phyloP scores from a whole-genome alignment of 2,329 filamentous ascomycete genomes.

The Colletotrichum chrysophilum region DNA sequence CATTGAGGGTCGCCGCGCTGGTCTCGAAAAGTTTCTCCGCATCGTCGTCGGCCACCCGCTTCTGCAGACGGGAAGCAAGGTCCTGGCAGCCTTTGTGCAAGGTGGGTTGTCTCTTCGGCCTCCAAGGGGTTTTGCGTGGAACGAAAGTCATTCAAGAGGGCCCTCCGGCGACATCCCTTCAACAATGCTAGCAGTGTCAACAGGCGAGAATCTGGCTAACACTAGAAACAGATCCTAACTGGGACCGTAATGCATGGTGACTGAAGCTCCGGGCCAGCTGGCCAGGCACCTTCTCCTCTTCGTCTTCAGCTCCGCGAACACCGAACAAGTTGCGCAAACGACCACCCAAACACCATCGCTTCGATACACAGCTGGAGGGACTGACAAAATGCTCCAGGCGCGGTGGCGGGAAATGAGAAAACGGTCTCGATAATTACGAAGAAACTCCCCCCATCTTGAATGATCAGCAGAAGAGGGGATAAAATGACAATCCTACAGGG shows the following conservation, averaged over 20 bases:
- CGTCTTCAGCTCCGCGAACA: background rate
- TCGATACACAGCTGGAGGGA: conserved; percentile 16
- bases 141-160: background rate
- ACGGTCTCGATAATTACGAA: background rate
- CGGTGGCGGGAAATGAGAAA: background rate
- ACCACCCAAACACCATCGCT: background rate
- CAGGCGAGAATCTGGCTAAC: background rate
- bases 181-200: background rate
- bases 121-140: background rate
- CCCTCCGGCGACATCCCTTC: background rate
- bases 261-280: conserved; percentile 22
- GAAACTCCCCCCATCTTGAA: background rate
- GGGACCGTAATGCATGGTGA: conserved; percentile 92
- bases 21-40: conserved; percentile 93
- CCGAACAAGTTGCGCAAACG: conserved; percentile 22
- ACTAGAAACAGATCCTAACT: conserved; percentile 73
- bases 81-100: conserved; percentile 94
- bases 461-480: background rate
- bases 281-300: background rate
- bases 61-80: conserved; percentile 96
- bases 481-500: background rate
- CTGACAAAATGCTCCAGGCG: background rate
- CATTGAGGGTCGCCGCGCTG: conserved; percentile 91
- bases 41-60: conserved; percentile 97
- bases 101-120: conserved; percentile 54